These are phyloP conservation scores for Epichloe typhina DNA, from an alignment of 2,329 filamentous ascomycete genomes.

Conservation along the genomic window DNA sequence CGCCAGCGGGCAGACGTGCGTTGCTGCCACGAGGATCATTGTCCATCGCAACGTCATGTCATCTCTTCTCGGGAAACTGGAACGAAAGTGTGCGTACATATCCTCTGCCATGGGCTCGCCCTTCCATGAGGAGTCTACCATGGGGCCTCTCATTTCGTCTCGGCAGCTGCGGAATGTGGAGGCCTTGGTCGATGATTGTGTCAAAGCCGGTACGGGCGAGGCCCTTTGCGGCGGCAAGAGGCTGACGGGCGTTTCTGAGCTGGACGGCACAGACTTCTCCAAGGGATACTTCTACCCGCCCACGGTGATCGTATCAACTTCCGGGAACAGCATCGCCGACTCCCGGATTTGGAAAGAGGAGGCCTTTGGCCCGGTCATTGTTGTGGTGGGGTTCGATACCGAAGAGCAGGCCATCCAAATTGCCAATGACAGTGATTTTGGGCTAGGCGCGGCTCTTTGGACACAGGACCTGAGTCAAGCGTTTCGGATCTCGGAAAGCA, in stretches of 20 bases:
- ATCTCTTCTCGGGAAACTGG: constrained; percentile 49
- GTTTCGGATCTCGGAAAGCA: constrained; percentile 60
- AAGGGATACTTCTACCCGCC: constrained; percentile 66
- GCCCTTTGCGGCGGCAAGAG: constrained; percentile 32
- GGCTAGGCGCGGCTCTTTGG: constrained; percentile 66
- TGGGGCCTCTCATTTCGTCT: constrained; percentile 50
- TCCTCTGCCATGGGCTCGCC: constrained; percentile 42
- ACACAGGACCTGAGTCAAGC: constrained; percentile 60
- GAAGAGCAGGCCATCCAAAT: constrained; percentile 57
- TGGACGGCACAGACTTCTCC: constrained; percentile 38
- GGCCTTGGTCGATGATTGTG: constrained; percentile 50
- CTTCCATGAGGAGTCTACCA: constrained; percentile 41
- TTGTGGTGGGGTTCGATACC: constrained; percentile 60
- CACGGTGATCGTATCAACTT: constrained; percentile 50
- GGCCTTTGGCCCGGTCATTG: constrained; percentile 71
- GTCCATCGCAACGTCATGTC: constrained; percentile 56
- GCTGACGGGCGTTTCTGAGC: constrained; percentile 30
- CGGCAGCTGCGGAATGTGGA: constrained; percentile 55
- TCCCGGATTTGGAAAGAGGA: constrained; percentile 69
- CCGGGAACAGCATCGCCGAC: constrained; percentile 44
- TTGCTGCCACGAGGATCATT: constrained; percentile 62
- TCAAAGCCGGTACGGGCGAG: constrained; percentile 31
- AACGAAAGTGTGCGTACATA: constrained; percentile 43
- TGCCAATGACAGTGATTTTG: constrained; percentile 64
- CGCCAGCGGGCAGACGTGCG: constrained; percentile 45